Base-by-base conservation (phyloP, 441 rosid genomes). In the Syzygium syzygioides region DNA sequence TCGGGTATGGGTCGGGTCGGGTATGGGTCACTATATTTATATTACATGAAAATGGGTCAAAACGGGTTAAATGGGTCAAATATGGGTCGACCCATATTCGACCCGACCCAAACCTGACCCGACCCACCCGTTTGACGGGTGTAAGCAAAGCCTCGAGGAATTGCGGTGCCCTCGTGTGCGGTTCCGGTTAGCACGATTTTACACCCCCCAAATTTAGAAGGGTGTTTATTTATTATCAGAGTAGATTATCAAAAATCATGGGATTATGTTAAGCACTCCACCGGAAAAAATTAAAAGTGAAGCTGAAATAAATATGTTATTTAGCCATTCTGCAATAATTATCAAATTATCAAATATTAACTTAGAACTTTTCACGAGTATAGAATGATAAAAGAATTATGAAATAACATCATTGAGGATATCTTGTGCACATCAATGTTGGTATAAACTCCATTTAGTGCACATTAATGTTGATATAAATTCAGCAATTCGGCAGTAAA, bases 181-280 rank as follows among this genome's bases (percentile, higher is more conserved):
- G n/a, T 4, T 12, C 6, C 3, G 3, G 13, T 26, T 11, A 6
- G 0, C 0, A 26, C 26, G 11, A 68, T 34, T 68, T 68, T 68
- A 23, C 4, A 3, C 6, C 7, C 83, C 12, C 4, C 4, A 71
- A 20, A 37, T 71, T 37, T 37, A 25, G 52, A 34, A 68, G 48
- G 48, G 26, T 68, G 13, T 68, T 34, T 12, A 34, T 34, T 71
- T 71, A 19, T 20, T 19, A 20, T 2, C 1, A 3, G 80, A 1
- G 1, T 20, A 71, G 25, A 30, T 8, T 34, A 64, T 64, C 41
- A 64, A 37, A 64, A 34, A 64, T 30, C 41, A 17, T 64, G 76
- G 76, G 19, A 64, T 15, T 64, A 64, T 30, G 23, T 15, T 17
- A 30, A 64, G 41, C 41, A 2, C 76, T 15, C 12, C 3, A 34